Percentiles rank a stretch among this genome's conserved stretches.
Conservation (phyloP, 2,329 filamentous ascomycete species). For the Aspergillus tamarii region DNA sequence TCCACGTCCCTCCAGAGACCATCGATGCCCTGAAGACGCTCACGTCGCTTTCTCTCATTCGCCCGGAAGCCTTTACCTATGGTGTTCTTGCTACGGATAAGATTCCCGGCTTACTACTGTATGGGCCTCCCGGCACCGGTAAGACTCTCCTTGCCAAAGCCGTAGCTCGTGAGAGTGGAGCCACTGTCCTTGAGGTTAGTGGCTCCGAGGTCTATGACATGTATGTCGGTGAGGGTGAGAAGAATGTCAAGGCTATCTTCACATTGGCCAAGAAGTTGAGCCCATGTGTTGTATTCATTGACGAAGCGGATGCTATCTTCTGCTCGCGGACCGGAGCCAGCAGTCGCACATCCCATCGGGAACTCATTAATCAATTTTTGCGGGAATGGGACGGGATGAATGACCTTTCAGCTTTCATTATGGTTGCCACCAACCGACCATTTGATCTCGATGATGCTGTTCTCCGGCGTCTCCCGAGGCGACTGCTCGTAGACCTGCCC, state of each 20-base stretch:
- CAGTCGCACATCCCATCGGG: slow-evolving; percentile 73
- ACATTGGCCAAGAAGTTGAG: slow-evolving; percentile 86
- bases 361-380: slow-evolving; percentile 95
- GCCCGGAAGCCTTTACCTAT: slow-evolving; percentile 94
- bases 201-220: slow-evolving; percentile 94
- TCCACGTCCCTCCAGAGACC: slow-evolving; percentile 80
- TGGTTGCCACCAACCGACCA: slow-evolving; percentile 95
- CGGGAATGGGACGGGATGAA: slow-evolving; percentile 96
- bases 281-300: slow-evolving; percentile 93
- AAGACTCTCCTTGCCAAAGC: slow-evolving; percentile 65
- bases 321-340: slow-evolving; percentile 68
- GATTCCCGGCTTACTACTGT: slow-evolving; percentile 85
- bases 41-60: slow-evolving; percentile 81
- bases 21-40: slow-evolving; percentile 86
- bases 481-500: slow-evolving; percentile 55
- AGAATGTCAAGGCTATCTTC: slow-evolving; percentile 92
- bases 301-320: slow-evolving; percentile 93
- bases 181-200: slow-evolving; percentile 78
- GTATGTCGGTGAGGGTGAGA: slow-evolving; percentile 94
- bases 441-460: slow-evolving; percentile 80
- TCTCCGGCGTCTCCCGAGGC: slow-evolving; percentile 53
- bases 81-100: slow-evolving; percentile 89
- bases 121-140: slow-evolving; percentile 78
- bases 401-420: slow-evolving; percentile 83
- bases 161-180: slow-evolving; percentile 67